Evolutionary conservation across 805 yeast species (phyloP), one percentile per base, ranked within the genome.

Genomic region (Metschnikowia gelsemii): DNA sequence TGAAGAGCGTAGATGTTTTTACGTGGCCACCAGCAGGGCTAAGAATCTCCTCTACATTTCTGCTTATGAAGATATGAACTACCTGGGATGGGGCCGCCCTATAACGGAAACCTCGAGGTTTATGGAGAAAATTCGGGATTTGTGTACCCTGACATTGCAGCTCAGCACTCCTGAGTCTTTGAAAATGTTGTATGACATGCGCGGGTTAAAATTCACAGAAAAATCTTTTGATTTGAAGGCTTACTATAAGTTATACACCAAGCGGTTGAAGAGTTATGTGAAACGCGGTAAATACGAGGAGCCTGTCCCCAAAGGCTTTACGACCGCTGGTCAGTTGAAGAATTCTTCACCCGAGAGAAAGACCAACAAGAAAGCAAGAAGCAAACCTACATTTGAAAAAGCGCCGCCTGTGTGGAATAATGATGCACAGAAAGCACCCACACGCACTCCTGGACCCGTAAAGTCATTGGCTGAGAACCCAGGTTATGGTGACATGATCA

Each of bases 1-100:
- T 49, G 98, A 91, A 62, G 97, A 89, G 55, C 64, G 95, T 40
- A 61, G 98, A 36, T 78, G 91, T 51, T 74, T 89, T 45, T 93
- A 87, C 59, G 99, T 93, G 9, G 96, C 96, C 0, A 68, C 82
- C 32, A 91, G 96, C 0, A 72, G 99, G 49, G 95, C 96, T 0
- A 83, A 84, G 58, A 61, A 61, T 3, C 54, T 80, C 18, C 57
- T 83, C 8, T 78, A 75, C 50, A 50, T 82, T 3, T 65, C 74
- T 4, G 61, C 70, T 2, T 59, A 57, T 32, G 45, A 47, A 8
- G 56, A 54, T 18, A n/a, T 7, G 6, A 32, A 29, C 35, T 26
- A 28, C 8, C 52, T 43, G 14, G 53, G 47, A 25, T 51, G 57
- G 56, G 36, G 61, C 13, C 45, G 37, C 23, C 56, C 56, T 11